A percentile compares a stretch with the other conserved stretches of the same genome.
phyloP scores from a whole-genome alignment of 768 basidiomycete genomes.

The Coprinopsis strossmayeri region DNA sequence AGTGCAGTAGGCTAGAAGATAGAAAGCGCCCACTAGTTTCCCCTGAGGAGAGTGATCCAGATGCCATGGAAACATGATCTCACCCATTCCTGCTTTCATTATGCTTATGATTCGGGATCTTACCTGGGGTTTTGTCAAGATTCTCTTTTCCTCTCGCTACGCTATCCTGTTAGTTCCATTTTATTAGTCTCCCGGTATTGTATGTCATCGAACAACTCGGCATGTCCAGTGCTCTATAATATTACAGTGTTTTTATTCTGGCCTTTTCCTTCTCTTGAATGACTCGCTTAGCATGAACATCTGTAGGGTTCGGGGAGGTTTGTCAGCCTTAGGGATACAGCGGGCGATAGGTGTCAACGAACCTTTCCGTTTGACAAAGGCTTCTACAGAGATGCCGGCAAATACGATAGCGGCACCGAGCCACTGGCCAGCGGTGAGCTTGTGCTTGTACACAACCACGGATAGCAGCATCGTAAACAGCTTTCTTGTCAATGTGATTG shows the following conservation, averaged over 20 bases:
- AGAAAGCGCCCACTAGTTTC: constrained; percentile 41
- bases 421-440: constrained; percentile 84
- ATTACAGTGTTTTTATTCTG: constrained; percentile 69
- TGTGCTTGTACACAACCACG: constrained; percentile 88
- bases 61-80: constrained; percentile 49
- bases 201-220: too few species aligned
- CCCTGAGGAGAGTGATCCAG: constrained; percentile 28
- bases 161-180: constrained; percentile 1
- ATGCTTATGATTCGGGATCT: too few species aligned
- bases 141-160: too few species aligned
- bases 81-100: too few species aligned
- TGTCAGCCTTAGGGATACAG: constrained; percentile 4
- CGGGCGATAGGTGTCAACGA: constrained; percentile 13
- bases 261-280: constrained; percentile 81
- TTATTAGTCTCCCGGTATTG: constrained; percentile 9
- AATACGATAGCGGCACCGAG: constrained; percentile 88
- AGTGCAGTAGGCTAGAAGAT: constrained; percentile 32
- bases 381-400: constrained; percentile 92
- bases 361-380: constrained; percentile 87
- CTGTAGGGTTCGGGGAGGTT: constrained; percentile 28
- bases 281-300: constrained; percentile 74
- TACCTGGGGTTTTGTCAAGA: too few species aligned
- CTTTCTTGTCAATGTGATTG: constrained; percentile 93
- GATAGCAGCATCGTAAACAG: constrained; percentile 97
- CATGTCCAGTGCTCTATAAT: constrained; percentile 17